A percentile compares a stretch with the other conserved stretches of the same genome.
These are phyloP conservation scores for Pichia sp. DNA, from an alignment of 1,139 yeast genomes.

Conservation along the genomic window DNA sequence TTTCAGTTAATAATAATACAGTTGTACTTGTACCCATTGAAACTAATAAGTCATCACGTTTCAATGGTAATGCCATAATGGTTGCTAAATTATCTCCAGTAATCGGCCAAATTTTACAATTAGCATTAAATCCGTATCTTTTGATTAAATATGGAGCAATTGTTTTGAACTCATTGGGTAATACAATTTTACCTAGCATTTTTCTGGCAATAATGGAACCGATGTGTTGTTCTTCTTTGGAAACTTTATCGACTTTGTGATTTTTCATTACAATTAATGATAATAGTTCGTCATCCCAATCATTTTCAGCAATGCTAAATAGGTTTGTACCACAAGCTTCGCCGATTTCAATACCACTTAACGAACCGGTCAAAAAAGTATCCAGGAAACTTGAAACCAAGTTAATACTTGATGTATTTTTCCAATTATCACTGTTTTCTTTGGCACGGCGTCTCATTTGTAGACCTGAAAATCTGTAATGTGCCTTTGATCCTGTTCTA, in stretches of 20 bases:
- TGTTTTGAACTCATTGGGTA: conserved; percentile 34
- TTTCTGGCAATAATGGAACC: conserved; percentile 37
- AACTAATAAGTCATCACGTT: conserved; percentile 67
- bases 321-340: conserved; percentile 93
- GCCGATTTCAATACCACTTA: conserved; percentile 65
- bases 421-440: conserved; percentile 38
- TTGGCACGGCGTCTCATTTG: conserved; percentile 73
- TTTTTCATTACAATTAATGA: conserved; percentile 49
- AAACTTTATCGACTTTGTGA: conserved; percentile 28
- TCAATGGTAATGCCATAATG: conserved; percentile 71
- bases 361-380: conserved; percentile 57
- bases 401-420: conserved; percentile 54
- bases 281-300: conserved; percentile 49
- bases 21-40: conserved; percentile 91
- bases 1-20: conserved; percentile 70
- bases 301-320: conserved; percentile 53
- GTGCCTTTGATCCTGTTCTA: conserved; percentile 81
- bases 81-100: conserved; percentile 94
- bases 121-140: conserved; percentile 52
- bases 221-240: conserved; percentile 14
- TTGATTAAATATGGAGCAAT: conserved; percentile 54
- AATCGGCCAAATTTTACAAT: conserved; percentile 56
- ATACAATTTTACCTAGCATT: conserved; percentile 49
- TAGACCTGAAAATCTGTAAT: conserved; percentile 84
- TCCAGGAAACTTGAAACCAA: conserved; percentile 77